These are phyloP conservation scores for Coelastrella sp. DNA, from an alignment of 139 green algal species.

Conservation along the genomic window DNA sequence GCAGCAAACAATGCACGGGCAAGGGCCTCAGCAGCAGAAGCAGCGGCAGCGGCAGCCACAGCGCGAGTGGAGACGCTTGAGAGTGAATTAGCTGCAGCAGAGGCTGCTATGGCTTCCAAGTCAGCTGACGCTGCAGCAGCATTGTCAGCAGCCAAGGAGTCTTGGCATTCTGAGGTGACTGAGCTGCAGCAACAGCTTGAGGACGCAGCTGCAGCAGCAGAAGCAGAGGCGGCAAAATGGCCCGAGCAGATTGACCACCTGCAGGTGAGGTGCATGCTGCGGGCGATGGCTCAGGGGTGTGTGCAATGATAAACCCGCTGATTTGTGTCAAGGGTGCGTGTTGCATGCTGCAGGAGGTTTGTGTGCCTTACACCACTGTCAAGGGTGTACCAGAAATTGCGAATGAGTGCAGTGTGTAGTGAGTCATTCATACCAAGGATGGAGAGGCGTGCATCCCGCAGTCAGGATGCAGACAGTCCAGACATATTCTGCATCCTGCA, in stretches of 20 bases:
- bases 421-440: no score
- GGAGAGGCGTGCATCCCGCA: no score
- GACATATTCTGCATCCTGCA: no score
- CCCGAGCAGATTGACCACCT: neutral
- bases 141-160: neutral
- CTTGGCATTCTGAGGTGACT: neutral
- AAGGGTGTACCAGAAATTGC: no score
- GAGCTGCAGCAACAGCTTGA: conserved; percentile 27
- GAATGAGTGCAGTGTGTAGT: no score
- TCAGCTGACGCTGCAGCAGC: conserved; percentile 24
- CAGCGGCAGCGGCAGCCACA: conserved; percentile 1
- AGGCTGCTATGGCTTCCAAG: neutral
- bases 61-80: conserved; percentile 2
- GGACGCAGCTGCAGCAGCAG: neutral
- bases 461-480: no score
- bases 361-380: no score
- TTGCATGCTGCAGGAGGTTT: no score
- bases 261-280: conserved; percentile 3
- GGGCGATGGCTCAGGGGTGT: neutral
- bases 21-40: conserved; percentile 35
- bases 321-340: no score
- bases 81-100: conserved; percentile 13
- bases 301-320: no score
- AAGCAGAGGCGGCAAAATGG: neutral
- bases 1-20: conserved; percentile 8